A percentile compares a stretch with the other conserved stretches of the same genome.
Evolutionary conservation across 2,329 filamentous ascomycete species (phyloP).

Genomic region (Rhinocladiella mackenziei): DNA sequence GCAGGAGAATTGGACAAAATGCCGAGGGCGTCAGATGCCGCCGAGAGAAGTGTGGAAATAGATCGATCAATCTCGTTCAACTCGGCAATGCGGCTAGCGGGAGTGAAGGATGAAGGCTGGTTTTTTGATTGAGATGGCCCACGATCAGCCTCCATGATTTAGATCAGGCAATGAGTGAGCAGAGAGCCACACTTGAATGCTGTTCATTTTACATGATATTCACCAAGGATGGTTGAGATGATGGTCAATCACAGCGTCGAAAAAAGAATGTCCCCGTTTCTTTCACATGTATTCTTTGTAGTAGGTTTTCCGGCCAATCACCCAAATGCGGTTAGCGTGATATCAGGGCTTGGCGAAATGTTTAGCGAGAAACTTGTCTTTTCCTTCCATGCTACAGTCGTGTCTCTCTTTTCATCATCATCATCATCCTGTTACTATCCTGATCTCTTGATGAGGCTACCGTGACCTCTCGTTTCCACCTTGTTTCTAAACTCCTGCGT

Average conservation of each 20-base stretch:
- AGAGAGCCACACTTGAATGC: too few species aligned
- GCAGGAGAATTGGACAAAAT: conserved; percentile 53
- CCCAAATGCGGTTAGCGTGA: conserved; percentile 1
- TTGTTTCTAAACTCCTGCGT: background rate
- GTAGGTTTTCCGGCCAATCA: background rate
- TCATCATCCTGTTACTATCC: too few species aligned
- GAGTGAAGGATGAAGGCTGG: conserved; percentile 28
- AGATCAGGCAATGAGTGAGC: too few species aligned
- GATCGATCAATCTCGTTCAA: conserved; percentile 67
- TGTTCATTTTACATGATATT: too few species aligned
- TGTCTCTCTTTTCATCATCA: background rate
- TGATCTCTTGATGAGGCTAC: too few species aligned
- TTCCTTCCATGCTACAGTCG: background rate
- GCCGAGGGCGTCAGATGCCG: conserved; percentile 60
- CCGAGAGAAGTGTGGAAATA: conserved; percentile 50
- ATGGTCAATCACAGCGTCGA: too few species aligned
- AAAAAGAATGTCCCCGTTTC: too few species aligned
- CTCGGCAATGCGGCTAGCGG: conserved; percentile 74
- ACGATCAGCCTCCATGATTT: conserved; percentile 16
- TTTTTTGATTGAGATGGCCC: background rate
- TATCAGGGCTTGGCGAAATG: conserved; percentile 8
- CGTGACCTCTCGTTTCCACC: background rate
- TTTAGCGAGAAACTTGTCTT: background rate
- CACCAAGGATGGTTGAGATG: too few species aligned
- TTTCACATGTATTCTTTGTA: too few species aligned